phyloP scores from a whole-genome alignment of 352 stramenopile species.

The Globisporangium takayamanum region DNA sequence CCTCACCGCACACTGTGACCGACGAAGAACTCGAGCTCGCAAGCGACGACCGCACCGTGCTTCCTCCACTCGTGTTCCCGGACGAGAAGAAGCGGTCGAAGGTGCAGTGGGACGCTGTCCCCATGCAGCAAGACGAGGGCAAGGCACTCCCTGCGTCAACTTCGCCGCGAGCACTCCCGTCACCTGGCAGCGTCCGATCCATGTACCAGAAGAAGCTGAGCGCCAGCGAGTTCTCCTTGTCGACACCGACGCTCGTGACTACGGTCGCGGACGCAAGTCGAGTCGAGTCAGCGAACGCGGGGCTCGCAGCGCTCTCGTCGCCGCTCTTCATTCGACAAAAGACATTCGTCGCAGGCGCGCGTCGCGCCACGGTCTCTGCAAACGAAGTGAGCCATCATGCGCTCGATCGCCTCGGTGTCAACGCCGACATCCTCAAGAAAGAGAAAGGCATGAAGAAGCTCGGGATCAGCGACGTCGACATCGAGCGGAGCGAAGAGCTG shows the following conservation, averaged over 20 bases:
- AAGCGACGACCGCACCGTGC: neutral
- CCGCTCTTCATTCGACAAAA: slow-evolving; percentile 4
- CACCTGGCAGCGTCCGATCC: neutral
- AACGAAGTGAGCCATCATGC: slow-evolving; percentile 38
- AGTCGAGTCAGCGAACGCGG: neutral
- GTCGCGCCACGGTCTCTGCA: slow-evolving; percentile 22
- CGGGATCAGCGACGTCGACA: slow-evolving; percentile 60
- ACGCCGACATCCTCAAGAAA: slow-evolving; percentile 51
- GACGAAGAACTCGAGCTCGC: slow-evolving; percentile 9
- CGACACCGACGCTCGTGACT: slow-evolving; percentile 5
- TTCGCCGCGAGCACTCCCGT: neutral
- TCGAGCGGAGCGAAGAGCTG: slow-evolving; percentile 40
- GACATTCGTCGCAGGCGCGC: neutral
- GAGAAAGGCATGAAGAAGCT: slow-evolving; percentile 78
- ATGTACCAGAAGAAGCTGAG: slow-evolving; percentile 11
- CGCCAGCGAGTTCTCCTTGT: slow-evolving; percentile 8
- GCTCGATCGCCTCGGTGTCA: slow-evolving; percentile 54
- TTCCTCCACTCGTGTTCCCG: slow-evolving; percentile 11
- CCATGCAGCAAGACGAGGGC: slow-evolving; percentile 8
- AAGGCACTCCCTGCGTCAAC: neutral
- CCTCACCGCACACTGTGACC: slow-evolving; percentile 3
- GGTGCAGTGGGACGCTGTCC: slow-evolving; percentile 1
- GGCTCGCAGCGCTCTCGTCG: neutral
- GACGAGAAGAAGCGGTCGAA: slow-evolving; percentile 8
- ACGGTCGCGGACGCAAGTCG: neutral